A percentile compares a stretch with the other conserved stretches of the same genome.
Evolutionary conservation across 2,329 filamentous ascomycete species (phyloP).

Genomic region (Coniosporium tulheliwenetii): DNA sequence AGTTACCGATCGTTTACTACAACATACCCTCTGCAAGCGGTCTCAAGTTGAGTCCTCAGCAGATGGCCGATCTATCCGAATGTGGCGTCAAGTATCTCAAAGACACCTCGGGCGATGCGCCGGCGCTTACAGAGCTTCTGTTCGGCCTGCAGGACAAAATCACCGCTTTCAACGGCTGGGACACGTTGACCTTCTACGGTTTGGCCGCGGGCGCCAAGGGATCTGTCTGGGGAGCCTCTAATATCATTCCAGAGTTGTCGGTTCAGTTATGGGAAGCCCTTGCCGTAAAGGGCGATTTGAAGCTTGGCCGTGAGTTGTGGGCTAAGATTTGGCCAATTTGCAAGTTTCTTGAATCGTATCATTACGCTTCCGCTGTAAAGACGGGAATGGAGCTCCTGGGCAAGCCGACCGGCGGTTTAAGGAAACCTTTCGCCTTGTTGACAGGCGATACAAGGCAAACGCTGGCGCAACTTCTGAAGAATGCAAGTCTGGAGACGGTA

Average conservation of each 20-base stretch:
- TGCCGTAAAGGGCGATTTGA: too few relatives aligned
- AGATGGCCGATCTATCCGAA: conserved; percentile 28
- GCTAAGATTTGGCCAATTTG: too few relatives aligned
- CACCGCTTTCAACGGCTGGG: conserved; percentile 37
- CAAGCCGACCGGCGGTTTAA: too few relatives aligned
- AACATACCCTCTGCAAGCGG: conserved; percentile 35
- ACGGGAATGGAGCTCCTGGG: too few relatives aligned
- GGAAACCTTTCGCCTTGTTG: too few relatives aligned
- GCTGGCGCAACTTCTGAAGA: too few relatives aligned
- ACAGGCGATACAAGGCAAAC: too few relatives aligned
- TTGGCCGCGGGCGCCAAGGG: conserved; percentile 33
- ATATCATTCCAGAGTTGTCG: conserved; percentile 7
- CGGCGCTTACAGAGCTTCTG: conserved; percentile 32
- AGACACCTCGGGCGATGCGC: conserved; percentile 36
- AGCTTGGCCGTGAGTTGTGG: too few relatives aligned
- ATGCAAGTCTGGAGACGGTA: too few relatives aligned
- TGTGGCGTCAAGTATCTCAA: conserved; percentile 35
- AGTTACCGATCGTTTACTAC: conserved; percentile 33
- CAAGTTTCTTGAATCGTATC: too few relatives aligned
- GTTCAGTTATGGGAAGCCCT: too few relatives aligned
- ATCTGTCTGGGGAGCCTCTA: conserved; percentile 35
- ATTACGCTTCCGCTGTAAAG: too few relatives aligned
- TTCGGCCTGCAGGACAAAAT: conserved; percentile 26
- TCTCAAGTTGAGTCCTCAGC: conserved; percentile 21
- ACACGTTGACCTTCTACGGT: conserved; percentile 37